phyloP scores from a whole-genome alignment of 768 basidiomycete species.

The Suillus spraguei region DNA sequence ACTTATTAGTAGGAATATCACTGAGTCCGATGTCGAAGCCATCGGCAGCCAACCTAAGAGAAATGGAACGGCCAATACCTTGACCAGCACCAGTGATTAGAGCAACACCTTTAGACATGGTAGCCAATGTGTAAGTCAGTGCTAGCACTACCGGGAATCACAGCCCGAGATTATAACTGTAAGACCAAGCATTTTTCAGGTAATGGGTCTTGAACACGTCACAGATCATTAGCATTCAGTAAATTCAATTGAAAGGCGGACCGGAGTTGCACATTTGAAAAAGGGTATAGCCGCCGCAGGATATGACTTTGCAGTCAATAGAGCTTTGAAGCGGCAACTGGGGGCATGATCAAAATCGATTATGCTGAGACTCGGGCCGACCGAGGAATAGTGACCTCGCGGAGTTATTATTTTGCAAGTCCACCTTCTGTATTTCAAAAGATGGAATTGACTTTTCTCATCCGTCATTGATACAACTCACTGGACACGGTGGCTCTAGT shows the following conservation, averaged over 20 bases:
- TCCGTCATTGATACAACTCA: not conserved
- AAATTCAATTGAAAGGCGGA: not conserved
- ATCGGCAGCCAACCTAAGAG: conserved; percentile 35
- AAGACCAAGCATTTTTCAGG: not conserved
- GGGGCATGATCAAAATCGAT: no score
- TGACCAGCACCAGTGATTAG: conserved; percentile 38
- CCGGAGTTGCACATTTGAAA: not conserved
- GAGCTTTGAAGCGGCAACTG: no score
- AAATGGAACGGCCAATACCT: conserved; percentile 32
- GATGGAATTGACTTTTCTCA: not conserved
- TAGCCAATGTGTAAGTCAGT: not conserved
- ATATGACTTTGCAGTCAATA: not conserved
- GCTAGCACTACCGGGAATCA: not conserved
- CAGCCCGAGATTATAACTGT: not conserved
- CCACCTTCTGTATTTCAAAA: not conserved
- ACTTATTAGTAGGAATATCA: conserved; percentile 24
- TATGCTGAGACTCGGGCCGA: no score
- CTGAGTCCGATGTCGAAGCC: conserved; percentile 36
- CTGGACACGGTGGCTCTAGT: not conserved
- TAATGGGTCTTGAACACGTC: not conserved
- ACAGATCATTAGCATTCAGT: conserved; percentile 1
- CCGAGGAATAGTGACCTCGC: no score
- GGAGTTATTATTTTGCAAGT: no score
- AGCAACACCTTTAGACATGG: conserved; percentile 29
- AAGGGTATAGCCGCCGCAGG: no score